A percentile compares a stretch with the other conserved stretches of the same genome.
These are phyloP conservation scores for Allium cepa DNA, from an alignment of 106 monocot genomes.

Conservation along the genomic window DNA sequence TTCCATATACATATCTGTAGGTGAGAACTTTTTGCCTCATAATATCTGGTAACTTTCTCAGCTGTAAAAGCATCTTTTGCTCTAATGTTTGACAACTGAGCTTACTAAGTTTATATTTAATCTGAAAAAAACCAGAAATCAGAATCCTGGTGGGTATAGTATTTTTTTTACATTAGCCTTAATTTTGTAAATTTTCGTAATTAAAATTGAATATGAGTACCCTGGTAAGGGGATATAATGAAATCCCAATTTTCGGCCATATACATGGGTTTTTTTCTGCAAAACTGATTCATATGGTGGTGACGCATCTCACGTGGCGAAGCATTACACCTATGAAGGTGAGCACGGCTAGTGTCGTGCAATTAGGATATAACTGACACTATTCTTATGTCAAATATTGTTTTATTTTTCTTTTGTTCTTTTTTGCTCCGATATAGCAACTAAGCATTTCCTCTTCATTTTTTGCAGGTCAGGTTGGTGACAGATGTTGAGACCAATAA, in stretches of 20 bases:
- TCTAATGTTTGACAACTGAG: too few relatives aligned
- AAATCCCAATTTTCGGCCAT: slow-evolving; percentile 34
- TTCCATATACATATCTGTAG: too few relatives aligned
- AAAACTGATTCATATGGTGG: slow-evolving; percentile 70
- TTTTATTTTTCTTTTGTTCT: slow-evolving; percentile 8
- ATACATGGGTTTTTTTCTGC: slow-evolving; percentile 44
- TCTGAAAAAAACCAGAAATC: too few relatives aligned
- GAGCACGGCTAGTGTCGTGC: slow-evolving; percentile 99
- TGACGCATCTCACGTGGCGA: slow-evolving; percentile 62
- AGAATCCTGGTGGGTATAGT: background rate
- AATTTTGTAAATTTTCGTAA: slow-evolving; percentile 22
- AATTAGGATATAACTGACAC: slow-evolving; percentile 33
- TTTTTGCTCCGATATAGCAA: background rate
- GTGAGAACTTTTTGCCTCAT: too few relatives aligned
- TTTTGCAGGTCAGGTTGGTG: slow-evolving; percentile 68
- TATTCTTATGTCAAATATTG: too few relatives aligned
- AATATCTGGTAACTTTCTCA: too few relatives aligned
- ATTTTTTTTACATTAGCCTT: slow-evolving; percentile 36
- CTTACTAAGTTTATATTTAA: too few relatives aligned
- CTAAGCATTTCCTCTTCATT: slow-evolving; percentile 8
- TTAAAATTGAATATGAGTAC: slow-evolving; percentile 3
- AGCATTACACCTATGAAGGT: slow-evolving; percentile 82
- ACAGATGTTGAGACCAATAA: slow-evolving; percentile 81
- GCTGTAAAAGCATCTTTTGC: too few relatives aligned
- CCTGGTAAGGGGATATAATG: slow-evolving; percentile 90